Evolutionary conservation across 192 early-diverging fungal species (phyloP).

Genomic region (Backusella westeae): DNA sequence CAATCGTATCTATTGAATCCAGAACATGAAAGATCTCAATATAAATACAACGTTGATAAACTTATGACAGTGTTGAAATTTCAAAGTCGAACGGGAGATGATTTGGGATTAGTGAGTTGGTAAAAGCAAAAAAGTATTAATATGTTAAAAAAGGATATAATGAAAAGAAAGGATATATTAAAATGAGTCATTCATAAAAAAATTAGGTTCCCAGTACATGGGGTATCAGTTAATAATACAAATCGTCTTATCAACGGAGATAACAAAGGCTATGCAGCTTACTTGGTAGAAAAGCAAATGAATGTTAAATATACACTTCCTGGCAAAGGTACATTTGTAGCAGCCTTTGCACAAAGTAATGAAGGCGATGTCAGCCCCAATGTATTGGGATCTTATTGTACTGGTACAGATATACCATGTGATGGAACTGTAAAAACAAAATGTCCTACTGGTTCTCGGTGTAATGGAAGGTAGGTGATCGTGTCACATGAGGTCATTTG

Average conservation of each 20-base stretch:
- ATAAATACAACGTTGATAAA: constrained; percentile 29
- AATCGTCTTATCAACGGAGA: constrained; percentile 29
- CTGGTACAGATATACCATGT: constrained; percentile 30
- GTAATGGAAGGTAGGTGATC: constrained; percentile 20
- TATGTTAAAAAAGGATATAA: constrained; percentile 7
- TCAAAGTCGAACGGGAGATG: constrained; percentile 5
- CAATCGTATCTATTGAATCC: constrained; percentile 27
- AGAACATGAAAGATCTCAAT: constrained; percentile 17
- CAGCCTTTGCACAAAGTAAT: constrained; percentile 33
- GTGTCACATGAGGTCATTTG: no score
- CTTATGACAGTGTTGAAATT: constrained; percentile 29
- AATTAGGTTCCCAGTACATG: constrained; percentile 29
- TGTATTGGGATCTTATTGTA: constrained; percentile 31
- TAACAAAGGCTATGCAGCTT: constrained; percentile 33
- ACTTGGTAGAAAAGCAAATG: constrained; percentile 18
- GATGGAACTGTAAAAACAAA: constrained; percentile 13
- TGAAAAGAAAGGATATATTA: neutral
- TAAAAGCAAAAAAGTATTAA: neutral
- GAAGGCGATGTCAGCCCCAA: constrained; percentile 31
- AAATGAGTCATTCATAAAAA: neutral
- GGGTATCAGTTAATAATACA: constrained; percentile 28
- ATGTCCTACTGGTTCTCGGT: constrained; percentile 7
- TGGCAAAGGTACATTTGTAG: constrained; percentile 23
- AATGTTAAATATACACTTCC: constrained; percentile 19
- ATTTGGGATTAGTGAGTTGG: constrained; percentile 28